These are phyloP conservation scores for Eucalyptus tenuipes DNA, from an alignment of 345 rosid genomes.

Conservation along the genomic window DNA sequence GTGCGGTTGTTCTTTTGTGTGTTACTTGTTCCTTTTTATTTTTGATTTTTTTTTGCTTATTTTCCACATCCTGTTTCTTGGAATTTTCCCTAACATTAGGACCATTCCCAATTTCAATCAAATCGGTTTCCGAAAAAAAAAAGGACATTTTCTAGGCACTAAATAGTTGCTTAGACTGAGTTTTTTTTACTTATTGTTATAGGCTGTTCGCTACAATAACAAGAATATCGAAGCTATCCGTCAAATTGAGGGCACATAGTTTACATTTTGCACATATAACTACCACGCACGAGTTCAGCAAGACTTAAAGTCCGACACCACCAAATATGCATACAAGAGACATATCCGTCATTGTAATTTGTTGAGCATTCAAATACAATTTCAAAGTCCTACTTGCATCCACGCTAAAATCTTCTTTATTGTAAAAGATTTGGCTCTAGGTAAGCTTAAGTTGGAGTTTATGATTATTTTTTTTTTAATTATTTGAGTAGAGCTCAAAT, in stretches of 20 bases:
- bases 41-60: not conserved
- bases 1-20: not conserved
- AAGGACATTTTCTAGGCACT: not conserved
- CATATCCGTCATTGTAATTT: not conserved
- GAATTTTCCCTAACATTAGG: not conserved
- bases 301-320: not conserved
- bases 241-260: not conserved
- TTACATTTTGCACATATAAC: not conserved
- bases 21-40: not conserved
- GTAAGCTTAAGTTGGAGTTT: not conserved
- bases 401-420: not conserved
- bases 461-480: too few relatives aligned
- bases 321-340: not conserved
- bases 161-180: not conserved
- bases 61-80: not conserved
- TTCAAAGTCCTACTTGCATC: not conserved
- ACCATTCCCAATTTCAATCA: not conserved
- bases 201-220: not conserved
- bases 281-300: not conserved
- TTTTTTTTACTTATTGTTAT: not conserved
- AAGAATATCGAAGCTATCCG: rapidly evolving
- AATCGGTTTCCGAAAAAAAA: not conserved
- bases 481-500: not conserved
- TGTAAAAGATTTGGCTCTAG: not conserved
- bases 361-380: not conserved